phyloP scores from a whole-genome alignment of 306 rosid genomes.

The Begonia loranthoides region DNA sequence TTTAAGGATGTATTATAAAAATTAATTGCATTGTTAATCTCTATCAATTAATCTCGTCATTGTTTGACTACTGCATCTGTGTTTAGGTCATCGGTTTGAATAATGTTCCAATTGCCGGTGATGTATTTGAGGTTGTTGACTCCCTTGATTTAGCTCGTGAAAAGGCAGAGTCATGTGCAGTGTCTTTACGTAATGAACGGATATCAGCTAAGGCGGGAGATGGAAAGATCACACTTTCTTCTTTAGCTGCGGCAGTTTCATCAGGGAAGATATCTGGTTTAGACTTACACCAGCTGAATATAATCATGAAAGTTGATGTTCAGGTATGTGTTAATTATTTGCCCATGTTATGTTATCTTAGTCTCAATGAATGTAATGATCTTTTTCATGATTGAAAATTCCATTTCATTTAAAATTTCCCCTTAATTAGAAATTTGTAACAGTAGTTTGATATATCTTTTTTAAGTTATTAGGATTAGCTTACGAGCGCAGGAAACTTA shows the following conservation, averaged over 20 bases:
- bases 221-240: conserved; percentile 93
- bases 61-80: conserved; percentile 6
- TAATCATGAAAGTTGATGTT: conserved; percentile 91
- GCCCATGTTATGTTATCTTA: too few species aligned
- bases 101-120: conserved; percentile 88
- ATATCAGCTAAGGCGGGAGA: conserved; percentile 98
- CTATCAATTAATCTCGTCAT: too few species aligned
- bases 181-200: conserved; percentile 58
- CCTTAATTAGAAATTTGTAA: too few species aligned
- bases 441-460: too few species aligned
- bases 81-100: conserved; percentile 79
- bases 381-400: too few species aligned
- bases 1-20: too few species aligned
- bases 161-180: conserved; percentile 73
- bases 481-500: too few species aligned
- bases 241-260: conserved; percentile 92
- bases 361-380: too few species aligned
- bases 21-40: too few species aligned
- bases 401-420: too few species aligned
- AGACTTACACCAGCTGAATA: conserved; percentile 91
- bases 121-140: conserved; percentile 73
- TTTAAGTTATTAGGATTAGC: too few species aligned
- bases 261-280: conserved; percentile 73
- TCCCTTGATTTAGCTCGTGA: conserved; percentile 89
- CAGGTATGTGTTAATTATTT: conserved; percentile 58